phyloP scores from a whole-genome alignment of 768 basidiomycete genomes.

The Grammothele lineata region DNA sequence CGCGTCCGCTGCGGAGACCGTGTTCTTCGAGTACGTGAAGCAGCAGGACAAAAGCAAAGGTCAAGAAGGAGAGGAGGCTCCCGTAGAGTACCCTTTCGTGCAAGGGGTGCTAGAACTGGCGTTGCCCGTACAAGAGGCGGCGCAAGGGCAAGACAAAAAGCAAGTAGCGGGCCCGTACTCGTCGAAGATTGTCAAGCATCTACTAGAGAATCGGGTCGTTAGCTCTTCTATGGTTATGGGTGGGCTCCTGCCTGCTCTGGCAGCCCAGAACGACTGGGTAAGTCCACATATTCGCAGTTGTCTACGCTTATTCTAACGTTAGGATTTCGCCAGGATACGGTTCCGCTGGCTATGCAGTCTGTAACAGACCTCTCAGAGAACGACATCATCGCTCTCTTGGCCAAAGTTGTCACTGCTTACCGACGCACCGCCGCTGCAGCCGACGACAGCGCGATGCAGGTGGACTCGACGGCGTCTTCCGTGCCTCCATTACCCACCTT shows the following conservation, averaged over 20 bases:
- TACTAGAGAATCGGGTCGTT: conserved; percentile 55
- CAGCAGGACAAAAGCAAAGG: conserved; percentile 18
- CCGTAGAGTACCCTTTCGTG: conserved; percentile 47
- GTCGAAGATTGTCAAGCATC: conserved; percentile 48
- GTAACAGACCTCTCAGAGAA: conserved; percentile 64
- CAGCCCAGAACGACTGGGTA: conserved; percentile 66
- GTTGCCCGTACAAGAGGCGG: conserved; percentile 38
- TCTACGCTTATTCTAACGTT: background rate
- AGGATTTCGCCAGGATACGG: conserved; percentile 22
- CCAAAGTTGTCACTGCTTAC: conserved; percentile 36
- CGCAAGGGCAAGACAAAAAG: conserved; percentile 12
- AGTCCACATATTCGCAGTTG: conserved; percentile 9
- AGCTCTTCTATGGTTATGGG: conserved; percentile 59
- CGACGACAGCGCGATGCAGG: conserved; percentile 30
- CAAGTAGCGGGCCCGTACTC: conserved; percentile 38
- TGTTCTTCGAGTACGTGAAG: conserved; percentile 60
- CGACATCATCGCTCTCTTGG: conserved; percentile 54
- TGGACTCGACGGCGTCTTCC: conserved; percentile 28
- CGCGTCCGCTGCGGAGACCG: conserved; percentile 41
- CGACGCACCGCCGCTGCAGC: conserved; percentile 11
- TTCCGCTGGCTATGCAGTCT: conserved; percentile 46
- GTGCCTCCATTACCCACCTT: conserved; percentile 33
- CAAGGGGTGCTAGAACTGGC: conserved; percentile 51
- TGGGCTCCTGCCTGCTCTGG: conserved; percentile 51
- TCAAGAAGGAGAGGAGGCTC: background rate